A percentile compares a stretch with the other conserved stretches of the same genome.
Conservation (phyloP, 768 basidiomycete genomes). For the Pleurotus giganteus region DNA sequence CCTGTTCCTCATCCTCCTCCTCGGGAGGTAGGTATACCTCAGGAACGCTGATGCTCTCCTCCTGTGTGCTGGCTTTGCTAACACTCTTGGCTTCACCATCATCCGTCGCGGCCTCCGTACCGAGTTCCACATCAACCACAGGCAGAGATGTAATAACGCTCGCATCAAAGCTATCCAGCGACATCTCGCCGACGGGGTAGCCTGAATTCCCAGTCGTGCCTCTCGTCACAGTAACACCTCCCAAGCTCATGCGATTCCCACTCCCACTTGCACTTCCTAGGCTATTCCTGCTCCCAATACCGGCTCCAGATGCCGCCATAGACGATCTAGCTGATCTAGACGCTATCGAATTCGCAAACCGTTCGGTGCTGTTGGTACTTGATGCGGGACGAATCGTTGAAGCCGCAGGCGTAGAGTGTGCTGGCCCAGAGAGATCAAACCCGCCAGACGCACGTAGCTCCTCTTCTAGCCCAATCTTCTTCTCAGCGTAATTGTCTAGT, state of each 20-base stretch:
- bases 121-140: slow-evolving; percentile 30
- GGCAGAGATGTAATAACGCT: slow-evolving; percentile 58
- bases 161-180: slow-evolving; percentile 55
- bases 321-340: slow-evolving; percentile 55
- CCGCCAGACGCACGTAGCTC: slow-evolving; percentile 20
- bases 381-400: slow-evolving; percentile 47
- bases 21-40: slow-evolving; percentile 51
- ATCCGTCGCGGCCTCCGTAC: slow-evolving; percentile 32
- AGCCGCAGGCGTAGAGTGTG: slow-evolving; percentile 62
- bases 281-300: slow-evolving; percentile 19
- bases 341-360: slow-evolving; percentile 46
- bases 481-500: slow-evolving; percentile 21
- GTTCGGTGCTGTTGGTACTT: slow-evolving; percentile 46
- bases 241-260: slow-evolving; percentile 13
- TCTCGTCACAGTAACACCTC: not conserved
- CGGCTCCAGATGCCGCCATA: slow-evolving; percentile 20
- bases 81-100: slow-evolving; percentile 35
- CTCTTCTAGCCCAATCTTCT: slow-evolving; percentile 36
- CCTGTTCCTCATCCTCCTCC: slow-evolving; percentile 39
- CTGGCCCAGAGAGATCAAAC: slow-evolving; percentile 43
- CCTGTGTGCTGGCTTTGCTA: slow-evolving; percentile 32
- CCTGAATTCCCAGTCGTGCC: not conserved
- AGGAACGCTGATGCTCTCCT: slow-evolving; percentile 37
- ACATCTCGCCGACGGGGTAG: not conserved
- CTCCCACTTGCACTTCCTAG: slow-evolving; percentile 29